These are phyloP conservation scores for Microbotryum saponariae DNA, from an alignment of 1,284 basidiomycete species.

Conservation along the genomic window DNA sequence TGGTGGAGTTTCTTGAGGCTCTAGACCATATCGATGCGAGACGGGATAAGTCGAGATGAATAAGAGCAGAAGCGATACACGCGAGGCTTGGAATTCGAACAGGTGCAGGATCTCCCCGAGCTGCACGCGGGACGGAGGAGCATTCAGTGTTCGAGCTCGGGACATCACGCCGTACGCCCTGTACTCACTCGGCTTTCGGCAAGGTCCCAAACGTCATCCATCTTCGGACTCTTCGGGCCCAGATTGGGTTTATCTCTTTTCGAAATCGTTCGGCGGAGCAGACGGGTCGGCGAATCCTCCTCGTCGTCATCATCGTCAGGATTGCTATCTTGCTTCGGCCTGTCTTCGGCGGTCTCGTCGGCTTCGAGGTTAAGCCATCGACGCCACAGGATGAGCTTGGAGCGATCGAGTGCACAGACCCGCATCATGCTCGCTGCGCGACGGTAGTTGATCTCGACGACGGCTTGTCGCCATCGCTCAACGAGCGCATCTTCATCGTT, in stretches of 20 bases:
- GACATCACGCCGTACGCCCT: no score
- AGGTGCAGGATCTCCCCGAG: conserved; percentile 18
- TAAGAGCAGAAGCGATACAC: conserved; percentile 18
- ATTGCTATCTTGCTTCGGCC: no score
- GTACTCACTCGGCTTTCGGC: conserved; percentile 20
- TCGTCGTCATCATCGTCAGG: conserved; percentile 1
- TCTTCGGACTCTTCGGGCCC: conserved; percentile 1
- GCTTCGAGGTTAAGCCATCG: conserved; percentile 7
- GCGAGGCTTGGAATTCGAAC: conserved; percentile 25
- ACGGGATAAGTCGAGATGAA: conserved; percentile 17
- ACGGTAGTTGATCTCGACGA: conserved; percentile 18
- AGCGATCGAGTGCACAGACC: conserved; percentile 12
- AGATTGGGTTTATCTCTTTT: neutral
- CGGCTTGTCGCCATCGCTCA: conserved; percentile 7
- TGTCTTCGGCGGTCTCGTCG: neutral
- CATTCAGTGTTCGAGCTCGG: neutral
- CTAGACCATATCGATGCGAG: neutral
- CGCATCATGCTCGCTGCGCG: conserved; percentile 1
- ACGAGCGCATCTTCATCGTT: conserved; percentile 7
- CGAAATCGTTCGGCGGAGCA: neutral
- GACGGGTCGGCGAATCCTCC: neutral
- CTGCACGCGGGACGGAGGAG: neutral
- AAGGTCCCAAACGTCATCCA: conserved; percentile 30
- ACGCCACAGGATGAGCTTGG: conserved; percentile 13
- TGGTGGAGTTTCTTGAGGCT: no score